Evolutionary conservation across 1,284 basidiomycete genomes (phyloP).

Genomic region (Cryptococcus sp.): DNA sequence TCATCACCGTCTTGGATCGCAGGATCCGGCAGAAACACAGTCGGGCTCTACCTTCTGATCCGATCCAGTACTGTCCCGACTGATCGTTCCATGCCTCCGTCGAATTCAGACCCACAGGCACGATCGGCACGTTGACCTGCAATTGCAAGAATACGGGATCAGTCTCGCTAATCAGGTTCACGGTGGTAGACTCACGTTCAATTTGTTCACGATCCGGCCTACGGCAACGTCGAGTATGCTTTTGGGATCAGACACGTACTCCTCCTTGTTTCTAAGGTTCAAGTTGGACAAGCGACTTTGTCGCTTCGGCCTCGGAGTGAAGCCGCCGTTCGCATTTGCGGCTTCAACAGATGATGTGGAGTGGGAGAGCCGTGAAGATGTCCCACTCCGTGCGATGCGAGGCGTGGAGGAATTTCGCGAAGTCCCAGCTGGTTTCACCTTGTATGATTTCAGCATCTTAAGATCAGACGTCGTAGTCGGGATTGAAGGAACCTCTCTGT

Average conservation of each 20-base stretch:
- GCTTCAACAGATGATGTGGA: too few species aligned
- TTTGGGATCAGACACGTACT: conserved; percentile 80
- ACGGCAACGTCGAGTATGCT: conserved; percentile 90
- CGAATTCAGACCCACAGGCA: conserved; percentile 61
- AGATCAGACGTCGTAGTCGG: too few species aligned
- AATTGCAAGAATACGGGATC: neutral
- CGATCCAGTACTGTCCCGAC: conserved; percentile 94
- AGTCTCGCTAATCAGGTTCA: neutral
- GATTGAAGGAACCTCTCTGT: too few species aligned
- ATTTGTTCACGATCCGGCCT: conserved; percentile 81
- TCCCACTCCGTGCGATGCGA: neutral
- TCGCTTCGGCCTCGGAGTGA: neutral
- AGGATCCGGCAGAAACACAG: conserved; percentile 86
- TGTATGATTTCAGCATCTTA: too few species aligned
- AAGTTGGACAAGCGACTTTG: neutral
- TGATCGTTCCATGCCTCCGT: conserved; percentile 71
- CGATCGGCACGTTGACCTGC: conserved; percentile 68
- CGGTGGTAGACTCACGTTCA: conserved; percentile 63
- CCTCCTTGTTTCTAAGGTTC: conserved; percentile 51
- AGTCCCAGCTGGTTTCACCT: neutral
- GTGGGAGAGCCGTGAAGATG: too few species aligned
- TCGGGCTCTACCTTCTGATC: conserved; percentile 74
- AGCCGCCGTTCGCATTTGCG: too few species aligned
- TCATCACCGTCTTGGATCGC: conserved; percentile 91
- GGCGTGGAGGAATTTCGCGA: neutral